These are phyloP conservation scores for Aureobasidium sp. DNA, from an alignment of 2,329 filamentous ascomycete species.

Conservation along the genomic window DNA sequence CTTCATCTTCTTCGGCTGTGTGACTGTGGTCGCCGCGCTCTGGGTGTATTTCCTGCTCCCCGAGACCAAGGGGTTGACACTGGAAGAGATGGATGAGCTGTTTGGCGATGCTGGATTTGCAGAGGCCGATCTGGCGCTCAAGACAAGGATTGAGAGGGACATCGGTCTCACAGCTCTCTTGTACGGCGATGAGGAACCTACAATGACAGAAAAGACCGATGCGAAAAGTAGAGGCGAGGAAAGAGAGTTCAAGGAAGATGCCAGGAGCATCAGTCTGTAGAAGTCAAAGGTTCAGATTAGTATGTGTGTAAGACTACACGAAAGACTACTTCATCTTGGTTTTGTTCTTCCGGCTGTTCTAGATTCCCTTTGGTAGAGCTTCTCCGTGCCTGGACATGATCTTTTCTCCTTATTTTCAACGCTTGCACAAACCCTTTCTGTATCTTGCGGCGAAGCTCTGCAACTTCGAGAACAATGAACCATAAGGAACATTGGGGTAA, in stretches of 20 bases:
- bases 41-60: constrained; percentile 21
- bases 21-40: constrained; percentile 15
- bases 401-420: not conserved
- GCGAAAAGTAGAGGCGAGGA: not conserved
- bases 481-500: not conserved
- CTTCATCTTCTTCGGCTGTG: constrained; percentile 18
- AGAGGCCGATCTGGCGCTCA: constrained; percentile 14
- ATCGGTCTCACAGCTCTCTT: constrained; percentile 16
- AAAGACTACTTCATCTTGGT: no score
- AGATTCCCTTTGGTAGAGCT: no score
- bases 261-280: not conserved
- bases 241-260: not conserved
- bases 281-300: not conserved
- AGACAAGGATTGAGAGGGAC: constrained; percentile 15
- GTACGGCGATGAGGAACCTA: constrained; percentile 11
- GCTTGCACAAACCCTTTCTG: not conserved
- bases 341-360: no score
- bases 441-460: not conserved
- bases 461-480: not conserved
- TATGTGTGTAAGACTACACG: not conserved
- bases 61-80: constrained; percentile 20
- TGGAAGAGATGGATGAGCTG: constrained; percentile 23
- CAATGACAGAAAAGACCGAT: not conserved
- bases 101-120: constrained; percentile 26
- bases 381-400: no score